Percentiles rank a stretch among this genome's conserved stretches.
These are phyloP conservation scores for Aotearoamyces nothofagi DNA, from an alignment of 2,329 filamentous ascomycete species.

Conservation along the genomic window DNA sequence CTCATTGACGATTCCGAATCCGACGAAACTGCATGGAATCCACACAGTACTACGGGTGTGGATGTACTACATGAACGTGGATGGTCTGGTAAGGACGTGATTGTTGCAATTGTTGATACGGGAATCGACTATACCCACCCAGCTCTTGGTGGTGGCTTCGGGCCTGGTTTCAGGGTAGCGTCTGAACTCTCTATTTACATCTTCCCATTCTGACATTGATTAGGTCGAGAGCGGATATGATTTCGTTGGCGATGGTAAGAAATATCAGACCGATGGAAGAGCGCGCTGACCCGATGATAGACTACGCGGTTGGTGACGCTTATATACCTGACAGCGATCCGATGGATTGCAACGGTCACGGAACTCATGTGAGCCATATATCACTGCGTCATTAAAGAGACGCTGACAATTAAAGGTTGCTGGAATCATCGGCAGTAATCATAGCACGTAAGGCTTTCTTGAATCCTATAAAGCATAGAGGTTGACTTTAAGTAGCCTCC, in stretches of 20 bases:
- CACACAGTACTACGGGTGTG: conserved; percentile 3
- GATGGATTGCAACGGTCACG: conserved; percentile 15
- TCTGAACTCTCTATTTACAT: no score
- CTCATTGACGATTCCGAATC: no score
- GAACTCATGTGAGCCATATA: conserved; percentile 19
- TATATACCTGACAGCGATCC: conserved; percentile 22
- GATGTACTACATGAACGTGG: conserved; percentile 16
- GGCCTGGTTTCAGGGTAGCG: conserved; percentile 1
- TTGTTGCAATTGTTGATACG: conserved; percentile 20
- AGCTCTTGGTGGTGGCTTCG: conserved; percentile 1
- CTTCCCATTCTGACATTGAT: no score
- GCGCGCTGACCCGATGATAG: no score
- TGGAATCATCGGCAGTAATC: conserved; percentile 24
- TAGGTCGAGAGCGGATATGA: background rate
- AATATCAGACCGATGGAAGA: no score
- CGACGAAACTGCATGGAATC: no score
- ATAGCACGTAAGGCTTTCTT: conserved; percentile 14
- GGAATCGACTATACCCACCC: conserved; percentile 25
- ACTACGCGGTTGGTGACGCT: no score
- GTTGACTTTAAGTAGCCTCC: conserved; percentile 12
- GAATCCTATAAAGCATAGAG: background rate
- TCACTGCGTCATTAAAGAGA: no score
- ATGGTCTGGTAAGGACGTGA: conserved; percentile 17
- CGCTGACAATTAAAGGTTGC: no score
- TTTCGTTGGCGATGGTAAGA: conserved; percentile 21